phyloP scores from a whole-genome alignment of 2,329 filamentous ascomycete genomes.

The Paecilomyces sp. region DNA sequence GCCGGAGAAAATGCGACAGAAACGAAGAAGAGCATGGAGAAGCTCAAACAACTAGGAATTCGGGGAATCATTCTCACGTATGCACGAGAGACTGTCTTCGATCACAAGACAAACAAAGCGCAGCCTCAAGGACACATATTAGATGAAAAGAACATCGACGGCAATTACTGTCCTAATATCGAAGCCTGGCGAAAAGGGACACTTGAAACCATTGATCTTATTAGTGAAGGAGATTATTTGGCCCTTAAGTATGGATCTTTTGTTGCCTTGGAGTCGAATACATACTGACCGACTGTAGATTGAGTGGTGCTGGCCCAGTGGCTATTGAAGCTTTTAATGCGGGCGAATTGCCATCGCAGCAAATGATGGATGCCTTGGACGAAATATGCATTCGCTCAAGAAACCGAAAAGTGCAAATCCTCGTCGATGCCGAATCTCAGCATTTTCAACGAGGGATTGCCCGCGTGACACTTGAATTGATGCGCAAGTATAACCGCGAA shows the following conservation, averaged over 20 bases:
- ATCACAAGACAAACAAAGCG: constrained; percentile 18
- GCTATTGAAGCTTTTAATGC: background rate
- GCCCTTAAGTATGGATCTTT: constrained; percentile 47
- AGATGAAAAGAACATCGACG: constrained; percentile 8
- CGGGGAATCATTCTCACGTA: constrained; percentile 79
- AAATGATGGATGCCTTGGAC: background rate
- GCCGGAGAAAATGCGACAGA: constrained; percentile 68
- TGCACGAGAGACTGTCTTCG: constrained; percentile 69
- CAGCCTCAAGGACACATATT: background rate
- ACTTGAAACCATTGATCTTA: constrained; percentile 57
- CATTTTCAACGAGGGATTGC: constrained; percentile 73
- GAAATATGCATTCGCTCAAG: constrained; percentile 20
- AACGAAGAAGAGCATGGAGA: constrained; percentile 56
- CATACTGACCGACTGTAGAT: background rate
- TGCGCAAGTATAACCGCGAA: constrained; percentile 66
- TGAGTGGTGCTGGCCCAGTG: background rate
- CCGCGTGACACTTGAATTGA: constrained; percentile 69
- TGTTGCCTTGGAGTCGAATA: background rate
- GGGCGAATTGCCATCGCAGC: background rate
- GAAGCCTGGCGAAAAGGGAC: constrained; percentile 66
- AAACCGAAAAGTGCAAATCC: constrained; percentile 61
- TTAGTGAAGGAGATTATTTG: constrained; percentile 52
- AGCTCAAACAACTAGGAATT: constrained; percentile 68
- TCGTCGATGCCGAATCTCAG: constrained; percentile 83
- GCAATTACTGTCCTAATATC: constrained; percentile 14